Evolutionary conservation across 495 filamentous ascomycete species (phyloP).

Genomic region (Aspergillus bertholletiae): DNA sequence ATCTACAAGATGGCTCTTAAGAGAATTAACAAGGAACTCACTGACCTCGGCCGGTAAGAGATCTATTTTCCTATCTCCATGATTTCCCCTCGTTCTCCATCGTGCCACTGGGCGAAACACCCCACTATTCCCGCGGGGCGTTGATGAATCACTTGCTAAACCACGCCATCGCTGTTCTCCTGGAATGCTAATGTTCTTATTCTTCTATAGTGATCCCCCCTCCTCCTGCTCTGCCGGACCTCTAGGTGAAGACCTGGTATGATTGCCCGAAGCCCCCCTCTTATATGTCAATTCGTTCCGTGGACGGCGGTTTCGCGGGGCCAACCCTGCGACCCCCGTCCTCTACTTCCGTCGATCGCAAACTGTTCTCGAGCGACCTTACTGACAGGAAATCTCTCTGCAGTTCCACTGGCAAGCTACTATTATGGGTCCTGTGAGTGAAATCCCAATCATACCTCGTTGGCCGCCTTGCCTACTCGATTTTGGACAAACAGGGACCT

Average conservation of each 20-base stretch:
- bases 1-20: constrained; percentile 85
- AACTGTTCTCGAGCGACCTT: not conserved
- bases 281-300: constrained; percentile 1
- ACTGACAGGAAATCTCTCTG: constrained; percentile 20
- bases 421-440: constrained; percentile 96
- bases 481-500: constrained; percentile 3
- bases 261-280: constrained; percentile 29
- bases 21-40: constrained; percentile 99
- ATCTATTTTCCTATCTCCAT: not conserved
- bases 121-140: constrained; percentile 25
- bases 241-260: constrained; percentile 95
- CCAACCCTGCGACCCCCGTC: not conserved
- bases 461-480: not conserved
- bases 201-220: constrained; percentile 80
- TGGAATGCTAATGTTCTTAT: constrained; percentile 6
- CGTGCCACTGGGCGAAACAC: constrained; percentile 4
- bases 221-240: constrained; percentile 98
- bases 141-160: constrained; percentile 15
- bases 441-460: constrained; percentile 1
- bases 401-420: constrained; percentile 99
- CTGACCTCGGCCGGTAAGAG: constrained; percentile 94
- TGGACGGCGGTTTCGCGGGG: constrained; percentile 21
- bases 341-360: not conserved
- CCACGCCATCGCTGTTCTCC: not conserved
- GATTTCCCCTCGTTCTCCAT: not conserved